Evolutionary conservation across 345 rosid species (phyloP).

Genomic region (Hirschfeldia incana): DNA sequence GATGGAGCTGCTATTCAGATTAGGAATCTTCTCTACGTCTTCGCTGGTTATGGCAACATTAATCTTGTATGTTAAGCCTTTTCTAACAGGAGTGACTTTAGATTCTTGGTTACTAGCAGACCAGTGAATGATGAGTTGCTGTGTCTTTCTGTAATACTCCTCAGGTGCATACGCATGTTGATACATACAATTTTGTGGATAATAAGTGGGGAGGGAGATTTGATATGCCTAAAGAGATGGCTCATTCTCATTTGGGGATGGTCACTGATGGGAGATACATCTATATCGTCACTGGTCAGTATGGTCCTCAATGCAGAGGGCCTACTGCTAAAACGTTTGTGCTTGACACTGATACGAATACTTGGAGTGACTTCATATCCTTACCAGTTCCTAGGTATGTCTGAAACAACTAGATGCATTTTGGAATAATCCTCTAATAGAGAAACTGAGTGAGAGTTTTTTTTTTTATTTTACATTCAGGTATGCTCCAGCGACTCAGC

Average conservation of each 20-base stretch:
- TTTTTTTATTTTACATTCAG: constrained; percentile 55
- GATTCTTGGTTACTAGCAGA: not conserved
- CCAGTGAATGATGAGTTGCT: not conserved
- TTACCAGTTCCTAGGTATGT: constrained; percentile 86
- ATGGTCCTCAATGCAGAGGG: constrained; percentile 95
- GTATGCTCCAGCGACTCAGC: constrained; percentile 97
- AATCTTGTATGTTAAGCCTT: constrained; percentile 46
- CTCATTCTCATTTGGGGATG: constrained; percentile 99
- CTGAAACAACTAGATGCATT: not conserved
- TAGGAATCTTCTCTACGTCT: constrained; percentile 67
- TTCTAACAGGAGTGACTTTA: not conserved
- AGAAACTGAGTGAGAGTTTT: not conserved
- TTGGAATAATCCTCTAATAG: too few relatives aligned
- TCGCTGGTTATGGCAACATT: constrained; percentile 93
- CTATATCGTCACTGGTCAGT: constrained; percentile 81
- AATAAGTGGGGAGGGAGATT: constrained; percentile 89
- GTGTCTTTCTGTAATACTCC: not conserved
- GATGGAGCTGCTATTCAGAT: constrained; percentile 96
- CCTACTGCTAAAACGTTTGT: constrained; percentile 82
- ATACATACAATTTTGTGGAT: constrained; percentile 82
- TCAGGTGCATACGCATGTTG: constrained; percentile 95
- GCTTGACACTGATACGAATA: constrained; percentile 82
- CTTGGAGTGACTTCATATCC: constrained; percentile 69
- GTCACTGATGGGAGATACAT: constrained; percentile 88
- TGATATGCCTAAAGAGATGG: constrained; percentile 99